Percentiles rank a stretch among this genome's conserved stretches.
Conservation (phyloP, 2,329 filamentous ascomycete species). For the Anthostomella pinea region DNA sequence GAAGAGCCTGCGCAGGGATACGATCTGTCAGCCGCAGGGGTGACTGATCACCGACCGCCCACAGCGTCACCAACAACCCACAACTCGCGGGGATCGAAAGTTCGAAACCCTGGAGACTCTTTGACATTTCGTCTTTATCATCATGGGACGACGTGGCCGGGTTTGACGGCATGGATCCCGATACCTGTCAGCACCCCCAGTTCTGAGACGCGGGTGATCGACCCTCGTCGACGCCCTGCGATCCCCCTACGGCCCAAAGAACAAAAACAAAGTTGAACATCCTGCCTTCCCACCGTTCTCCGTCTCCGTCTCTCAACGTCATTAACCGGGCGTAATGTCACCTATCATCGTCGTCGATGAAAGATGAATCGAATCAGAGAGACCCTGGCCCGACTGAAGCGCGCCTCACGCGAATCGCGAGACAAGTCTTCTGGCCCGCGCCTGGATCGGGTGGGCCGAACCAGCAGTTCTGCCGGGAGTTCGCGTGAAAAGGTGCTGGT, state of each 20-base stretch:
- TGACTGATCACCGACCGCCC: too few species aligned
- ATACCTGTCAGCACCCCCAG: conserved; percentile 1
- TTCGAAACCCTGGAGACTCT: too few species aligned
- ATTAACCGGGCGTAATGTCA: too few species aligned
- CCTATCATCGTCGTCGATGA: conserved; percentile 15
- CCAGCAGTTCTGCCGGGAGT: conserved; percentile 28
- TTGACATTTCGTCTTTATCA: too few species aligned
- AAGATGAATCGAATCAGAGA: conserved; percentile 32
- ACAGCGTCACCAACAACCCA: too few species aligned
- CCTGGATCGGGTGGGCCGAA: conserved; percentile 27
- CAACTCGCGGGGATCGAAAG: too few species aligned
- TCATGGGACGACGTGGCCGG: conserved; percentile 1
- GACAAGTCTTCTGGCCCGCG: conserved; percentile 23
- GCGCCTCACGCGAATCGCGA: conserved; percentile 28
- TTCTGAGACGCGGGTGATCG: conserved; percentile 6
- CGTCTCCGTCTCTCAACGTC: too few species aligned
- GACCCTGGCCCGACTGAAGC: conserved; percentile 29
- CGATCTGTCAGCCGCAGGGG: too few species aligned
- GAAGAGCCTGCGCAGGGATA: too few species aligned
- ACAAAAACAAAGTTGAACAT: too few species aligned
- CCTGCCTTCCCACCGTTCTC: neutral
- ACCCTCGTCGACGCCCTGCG: conserved; percentile 1
- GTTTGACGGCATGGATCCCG: conserved; percentile 4
- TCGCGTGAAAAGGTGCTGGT: conserved; percentile 24
- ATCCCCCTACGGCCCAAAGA: too few species aligned